phyloP scores from a whole-genome alignment of 176 grass and related monocot species.

The Lolium multiflorum region DNA sequence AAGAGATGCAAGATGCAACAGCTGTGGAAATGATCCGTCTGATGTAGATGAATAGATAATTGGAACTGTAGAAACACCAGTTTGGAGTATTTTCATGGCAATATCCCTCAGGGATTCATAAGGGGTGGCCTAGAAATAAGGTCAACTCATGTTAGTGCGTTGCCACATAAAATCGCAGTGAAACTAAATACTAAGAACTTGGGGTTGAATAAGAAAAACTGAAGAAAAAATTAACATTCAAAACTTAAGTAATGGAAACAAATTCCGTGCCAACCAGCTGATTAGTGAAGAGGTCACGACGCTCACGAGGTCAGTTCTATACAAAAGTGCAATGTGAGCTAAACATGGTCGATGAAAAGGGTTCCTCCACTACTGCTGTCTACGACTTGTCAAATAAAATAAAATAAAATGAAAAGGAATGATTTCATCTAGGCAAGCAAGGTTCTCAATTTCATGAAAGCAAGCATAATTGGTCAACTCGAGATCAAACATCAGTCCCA shows the following conservation, averaged over 20 bases:
- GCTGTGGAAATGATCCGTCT: conserved; percentile 92
- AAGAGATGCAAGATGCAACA: conserved; percentile 97
- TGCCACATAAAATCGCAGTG: conserved; percentile 29
- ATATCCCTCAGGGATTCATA: conserved; percentile 89
- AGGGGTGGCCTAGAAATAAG: conserved; percentile 65
- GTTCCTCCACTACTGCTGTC: not conserved
- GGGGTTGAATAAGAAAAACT: not conserved
- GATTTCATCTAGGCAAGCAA: conserved; percentile 28
- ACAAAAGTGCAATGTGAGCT: not conserved
- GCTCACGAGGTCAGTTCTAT: conserved; percentile 11
- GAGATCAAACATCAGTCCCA: not conserved
- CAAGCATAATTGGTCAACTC: conserved; percentile 1
- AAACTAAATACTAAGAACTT: not conserved
- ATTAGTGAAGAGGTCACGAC: not conserved
- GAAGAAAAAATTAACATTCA: not conserved
- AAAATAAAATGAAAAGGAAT: not conserved
- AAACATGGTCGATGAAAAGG: not conserved
- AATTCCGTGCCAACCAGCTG: not conserved
- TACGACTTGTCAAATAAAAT: not conserved
- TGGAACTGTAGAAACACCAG: conserved; percentile 81
- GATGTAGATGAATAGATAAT: conserved; percentile 73
- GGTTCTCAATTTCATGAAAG: not conserved
- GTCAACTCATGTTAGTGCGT: conserved; percentile 20
- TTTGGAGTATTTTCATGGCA: conserved; percentile 85
- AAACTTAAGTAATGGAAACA: not conserved